Base-by-base conservation (phyloP, 2,329 filamentous ascomycete genomes). In the Aphanoascus verrucosus region DNA sequence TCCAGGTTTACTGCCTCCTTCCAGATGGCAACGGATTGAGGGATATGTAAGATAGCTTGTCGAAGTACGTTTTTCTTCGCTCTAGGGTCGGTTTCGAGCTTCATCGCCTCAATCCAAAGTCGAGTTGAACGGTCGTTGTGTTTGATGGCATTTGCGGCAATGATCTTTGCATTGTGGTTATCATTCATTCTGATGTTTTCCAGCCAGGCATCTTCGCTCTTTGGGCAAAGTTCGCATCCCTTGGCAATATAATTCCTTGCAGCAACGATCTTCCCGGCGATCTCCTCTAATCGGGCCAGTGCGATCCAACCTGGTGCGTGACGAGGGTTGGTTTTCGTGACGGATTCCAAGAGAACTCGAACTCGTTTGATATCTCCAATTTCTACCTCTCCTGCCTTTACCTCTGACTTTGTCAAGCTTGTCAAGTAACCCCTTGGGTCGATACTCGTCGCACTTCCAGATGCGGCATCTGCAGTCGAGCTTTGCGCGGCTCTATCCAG, bases 251-350 rank as follows among this genome's bases (percentile, higher is more conserved):
- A 80, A 62, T 86, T 93, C 53, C 91, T 82, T 11, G 93, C 93
- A 2, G 89, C 85, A 5, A 94, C 89, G 53, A 87, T 85, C 70
- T 94, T 94, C 43, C 91, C 91, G 2, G 93, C 93, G 57, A 94
- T 76, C 67, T 97, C 90, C 68, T 98, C 94, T 46, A 98, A 71
- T 63, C 93, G 82, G 14, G 91, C 89, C 2, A 93, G 87, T 3
- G 94, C 93, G 62, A 98, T 94, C 86, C 94, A 98, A 17, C 89
- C 93, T 8, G 93, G 87, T 0, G 87, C 89, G 65, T 97, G 94
- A 58, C 88, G 90, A 1, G 91, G 88, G 67, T 98, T 98, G 6
- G 91, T 96, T 71, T 93, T 94, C 67, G 95, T 94, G 45, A 97
- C 93, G 0, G 91, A 97, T 65, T 95, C 89, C n/a, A 98, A 74